Evolutionary conservation across 768 basidiomycete genomes (phyloP).

Genomic region (Amanita inopinata): DNA sequence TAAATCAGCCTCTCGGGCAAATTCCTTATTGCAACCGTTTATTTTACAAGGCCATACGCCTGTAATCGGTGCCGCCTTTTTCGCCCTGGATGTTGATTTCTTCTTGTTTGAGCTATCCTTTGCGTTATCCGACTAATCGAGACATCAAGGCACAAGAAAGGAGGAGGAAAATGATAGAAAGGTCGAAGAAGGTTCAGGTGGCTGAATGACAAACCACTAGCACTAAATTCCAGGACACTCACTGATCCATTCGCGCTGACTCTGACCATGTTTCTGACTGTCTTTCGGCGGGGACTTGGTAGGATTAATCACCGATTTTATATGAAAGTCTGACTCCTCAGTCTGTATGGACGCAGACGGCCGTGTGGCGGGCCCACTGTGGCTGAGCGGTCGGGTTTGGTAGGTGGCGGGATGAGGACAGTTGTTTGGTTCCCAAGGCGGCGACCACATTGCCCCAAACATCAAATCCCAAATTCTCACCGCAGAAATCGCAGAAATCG

Average conservation of each 20-base stretch:
- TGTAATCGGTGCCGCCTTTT: conserved; percentile 40
- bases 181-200: conserved; percentile 9
- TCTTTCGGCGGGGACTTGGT: neutral
- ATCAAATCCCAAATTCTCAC: neutral
- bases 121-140: conserved; percentile 18
- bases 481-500: neutral
- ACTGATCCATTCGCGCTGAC: conserved; percentile 18
- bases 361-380: conserved; percentile 9
- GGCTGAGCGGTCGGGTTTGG: conserved; percentile 8
- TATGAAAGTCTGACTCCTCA: conserved; percentile 2
- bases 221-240: conserved; percentile 12
- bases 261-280: conserved; percentile 15
- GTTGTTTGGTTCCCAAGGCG: conserved; percentile 6
- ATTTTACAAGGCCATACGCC: conserved; percentile 75
- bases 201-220: conserved; percentile 9
- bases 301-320: conserved; percentile 1
- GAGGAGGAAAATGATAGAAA: neutral
- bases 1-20: conserved; percentile 74
- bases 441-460: conserved; percentile 1
- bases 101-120: conserved; percentile 18
- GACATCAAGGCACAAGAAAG: neutral
- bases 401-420: neutral
- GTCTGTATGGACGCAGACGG: neutral
- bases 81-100: conserved; percentile 18
- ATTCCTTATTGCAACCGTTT: conserved; percentile 73